A percentile compares a stretch with the other conserved stretches of the same genome.
phyloP scores from a whole-genome alignment of 176 grass and related monocot species.

The Aegilops bicornis region DNA sequence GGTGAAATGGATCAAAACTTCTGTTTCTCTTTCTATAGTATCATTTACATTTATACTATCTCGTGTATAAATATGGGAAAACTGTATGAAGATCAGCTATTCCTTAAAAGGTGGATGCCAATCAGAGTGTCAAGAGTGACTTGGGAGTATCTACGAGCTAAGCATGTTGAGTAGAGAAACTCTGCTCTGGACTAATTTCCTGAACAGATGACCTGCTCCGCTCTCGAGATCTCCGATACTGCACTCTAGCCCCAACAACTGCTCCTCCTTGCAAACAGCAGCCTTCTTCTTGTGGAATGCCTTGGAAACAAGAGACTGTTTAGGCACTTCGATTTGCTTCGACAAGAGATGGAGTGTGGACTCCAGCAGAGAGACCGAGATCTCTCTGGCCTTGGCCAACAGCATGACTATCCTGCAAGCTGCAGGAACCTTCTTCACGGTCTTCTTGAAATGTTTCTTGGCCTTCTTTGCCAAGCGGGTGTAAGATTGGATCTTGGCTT shows the following conservation, averaged over 20 bases:
- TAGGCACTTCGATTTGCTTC: no score
- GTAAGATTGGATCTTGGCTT: no score
- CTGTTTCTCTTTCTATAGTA: neutral
- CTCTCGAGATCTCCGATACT: no score
- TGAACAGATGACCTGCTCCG: no score
- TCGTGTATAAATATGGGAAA: neutral
- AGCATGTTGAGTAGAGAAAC: no score
- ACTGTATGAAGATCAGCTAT: conserved; percentile 15
- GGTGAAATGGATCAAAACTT: conserved; percentile 8
- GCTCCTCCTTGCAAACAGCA: neutral
- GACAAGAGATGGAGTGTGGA: no score
- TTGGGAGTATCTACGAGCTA: neutral
- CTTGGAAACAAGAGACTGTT: neutral
- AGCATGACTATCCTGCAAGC: no score
- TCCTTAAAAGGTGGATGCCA: neutral
- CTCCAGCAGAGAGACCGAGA: no score
- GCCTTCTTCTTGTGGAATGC: conserved; percentile 13
- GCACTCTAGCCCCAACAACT: conserved; percentile 7
- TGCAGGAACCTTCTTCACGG: neutral
- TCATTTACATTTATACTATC: neutral
- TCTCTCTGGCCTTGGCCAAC: no score
- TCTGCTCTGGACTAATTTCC: no score
- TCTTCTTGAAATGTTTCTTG: no score
- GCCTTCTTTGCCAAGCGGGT: no score
- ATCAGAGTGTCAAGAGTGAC: neutral